Percentiles rank a stretch among this genome's conserved stretches.
Evolutionary conservation across 371 early-diverging fungal species (phyloP).

Genomic region (Mortierella sp.): DNA sequence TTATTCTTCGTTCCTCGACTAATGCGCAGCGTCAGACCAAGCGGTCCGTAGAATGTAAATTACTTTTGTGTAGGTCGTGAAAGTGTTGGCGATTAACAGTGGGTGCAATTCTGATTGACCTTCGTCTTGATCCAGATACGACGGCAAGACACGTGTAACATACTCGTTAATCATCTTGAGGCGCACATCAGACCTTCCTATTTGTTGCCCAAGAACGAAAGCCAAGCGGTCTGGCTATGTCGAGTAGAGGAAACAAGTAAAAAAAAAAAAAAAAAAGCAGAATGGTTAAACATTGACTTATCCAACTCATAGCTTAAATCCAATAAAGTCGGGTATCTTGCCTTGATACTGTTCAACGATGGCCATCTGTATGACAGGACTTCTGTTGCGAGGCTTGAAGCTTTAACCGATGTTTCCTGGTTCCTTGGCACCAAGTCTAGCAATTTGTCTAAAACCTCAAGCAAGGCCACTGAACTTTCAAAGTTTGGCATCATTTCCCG

Average conservation of each 20-base stretch:
- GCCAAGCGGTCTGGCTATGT: constrained; percentile 38
- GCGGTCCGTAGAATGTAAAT: constrained; percentile 7
- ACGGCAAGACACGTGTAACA: constrained; percentile 60
- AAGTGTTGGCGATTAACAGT: constrained; percentile 60
- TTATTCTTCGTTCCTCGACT: not conserved
- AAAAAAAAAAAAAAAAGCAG: not conserved
- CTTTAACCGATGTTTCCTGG: constrained; percentile 22
- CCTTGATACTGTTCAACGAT: constrained; percentile 26
- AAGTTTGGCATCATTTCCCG: constrained; percentile 48
- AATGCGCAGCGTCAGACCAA: not conserved
- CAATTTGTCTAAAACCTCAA: constrained; percentile 43
- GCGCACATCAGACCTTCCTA: constrained; percentile 60
- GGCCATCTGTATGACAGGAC: constrained; percentile 45
- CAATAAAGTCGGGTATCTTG: not conserved
- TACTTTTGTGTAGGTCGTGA: constrained; percentile 66
- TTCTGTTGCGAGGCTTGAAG: constrained; percentile 33
- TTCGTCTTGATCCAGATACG: constrained; percentile 58
- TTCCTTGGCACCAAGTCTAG: constrained; percentile 39
- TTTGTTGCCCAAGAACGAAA: constrained; percentile 60
- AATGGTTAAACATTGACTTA: not conserved
- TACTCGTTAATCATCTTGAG: constrained; percentile 61
- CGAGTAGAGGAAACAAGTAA: not conserved
- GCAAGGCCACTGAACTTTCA: constrained; percentile 34
- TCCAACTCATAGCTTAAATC: not conserved
- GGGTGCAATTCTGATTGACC: constrained; percentile 61